Evolutionary conservation across 1,284 basidiomycete genomes (phyloP).

Genomic region (Schizopora paradoxa): DNA sequence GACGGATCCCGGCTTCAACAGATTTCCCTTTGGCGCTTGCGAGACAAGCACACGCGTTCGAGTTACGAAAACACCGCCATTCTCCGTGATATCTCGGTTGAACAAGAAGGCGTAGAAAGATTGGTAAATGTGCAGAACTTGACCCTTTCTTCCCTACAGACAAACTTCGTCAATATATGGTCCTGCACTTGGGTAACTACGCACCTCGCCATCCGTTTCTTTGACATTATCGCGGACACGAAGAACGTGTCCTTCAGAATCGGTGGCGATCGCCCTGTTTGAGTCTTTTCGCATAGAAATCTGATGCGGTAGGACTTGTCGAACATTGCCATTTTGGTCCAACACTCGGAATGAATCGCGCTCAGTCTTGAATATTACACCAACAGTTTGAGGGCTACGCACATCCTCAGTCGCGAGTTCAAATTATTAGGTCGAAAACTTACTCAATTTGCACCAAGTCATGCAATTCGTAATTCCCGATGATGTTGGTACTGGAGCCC

Average conservation of each 20-base stretch:
- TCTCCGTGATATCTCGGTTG: conserved; percentile 87
- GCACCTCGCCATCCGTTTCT: conserved; percentile 85
- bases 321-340: conserved; percentile 89
- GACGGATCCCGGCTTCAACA: conserved; percentile 54
- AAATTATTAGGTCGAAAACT: conserved; percentile 34
- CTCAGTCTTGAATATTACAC: conserved; percentile 97
- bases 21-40: conserved; percentile 77
- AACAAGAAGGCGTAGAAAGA: conserved; percentile 93
- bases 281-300: conserved; percentile 90
- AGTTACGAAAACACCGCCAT: conserved; percentile 92
- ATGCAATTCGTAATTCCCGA: conserved; percentile 93
- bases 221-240: conserved; percentile 90
- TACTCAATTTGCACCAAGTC: conserved; percentile 96
- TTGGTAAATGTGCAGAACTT: conserved; percentile 92
- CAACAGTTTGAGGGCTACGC: conserved; percentile 81
- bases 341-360: conserved; percentile 92
- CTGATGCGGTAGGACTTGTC: conserved; percentile 90
- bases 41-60: conserved; percentile 76
- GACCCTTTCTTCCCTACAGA: conserved; percentile 77
- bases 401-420: conserved; percentile 16
- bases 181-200: neutral
- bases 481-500: conserved; percentile 81
- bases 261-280: conserved; percentile 81
- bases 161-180: conserved; percentile 10
- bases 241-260: conserved; percentile 81